These are phyloP conservation scores for Colletotrichum nymphaeae DNA, from an alignment of 2,329 filamentous ascomycete genomes.

Conservation along the genomic window DNA sequence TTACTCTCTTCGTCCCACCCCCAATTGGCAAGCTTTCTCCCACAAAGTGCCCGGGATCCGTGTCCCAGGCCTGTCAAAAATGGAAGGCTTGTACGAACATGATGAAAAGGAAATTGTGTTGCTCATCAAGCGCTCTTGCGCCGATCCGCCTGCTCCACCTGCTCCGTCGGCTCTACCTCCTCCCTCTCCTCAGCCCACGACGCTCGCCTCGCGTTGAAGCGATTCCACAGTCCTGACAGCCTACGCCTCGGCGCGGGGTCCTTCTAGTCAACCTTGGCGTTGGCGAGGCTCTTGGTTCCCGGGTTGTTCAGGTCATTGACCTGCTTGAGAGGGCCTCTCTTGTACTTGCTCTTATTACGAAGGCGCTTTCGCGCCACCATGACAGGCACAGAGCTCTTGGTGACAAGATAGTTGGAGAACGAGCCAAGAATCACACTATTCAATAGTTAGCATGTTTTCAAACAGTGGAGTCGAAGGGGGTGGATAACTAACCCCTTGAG, in stretches of 20 bases:
- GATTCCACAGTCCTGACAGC: slow-evolving; percentile 12
- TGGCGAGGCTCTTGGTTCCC: slow-evolving; percentile 72
- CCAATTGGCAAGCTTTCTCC: neutral
- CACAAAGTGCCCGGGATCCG: neutral
- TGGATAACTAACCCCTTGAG: slow-evolving; percentile 81
- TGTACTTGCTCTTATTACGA: slow-evolving; percentile 86
- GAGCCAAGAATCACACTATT: slow-evolving; percentile 89
- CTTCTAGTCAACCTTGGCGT: slow-evolving; percentile 78
- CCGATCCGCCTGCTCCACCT: neutral
- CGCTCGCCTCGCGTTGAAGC: neutral
- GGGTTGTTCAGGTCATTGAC: slow-evolving; percentile 86
- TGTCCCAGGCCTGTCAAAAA: neutral
- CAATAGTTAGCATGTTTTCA: slow-evolving; percentile 43
- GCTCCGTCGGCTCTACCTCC: neutral
- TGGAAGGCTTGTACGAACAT: neutral
- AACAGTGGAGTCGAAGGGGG: neutral
- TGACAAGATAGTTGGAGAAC: slow-evolving; percentile 97
- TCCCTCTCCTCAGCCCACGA: neutral
- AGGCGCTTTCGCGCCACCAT: slow-evolving; percentile 97
- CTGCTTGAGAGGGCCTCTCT: slow-evolving; percentile 75
- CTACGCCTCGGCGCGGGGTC: slow-evolving; percentile 22
- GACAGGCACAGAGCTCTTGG: slow-evolving; percentile 94
- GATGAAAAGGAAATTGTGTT: neutral
- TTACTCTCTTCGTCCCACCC: neutral
- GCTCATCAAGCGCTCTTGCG: slow-evolving; percentile 6